Base-by-base conservation (phyloP, 352 stramenopile species). In the Blastocystis sp. region DNA sequence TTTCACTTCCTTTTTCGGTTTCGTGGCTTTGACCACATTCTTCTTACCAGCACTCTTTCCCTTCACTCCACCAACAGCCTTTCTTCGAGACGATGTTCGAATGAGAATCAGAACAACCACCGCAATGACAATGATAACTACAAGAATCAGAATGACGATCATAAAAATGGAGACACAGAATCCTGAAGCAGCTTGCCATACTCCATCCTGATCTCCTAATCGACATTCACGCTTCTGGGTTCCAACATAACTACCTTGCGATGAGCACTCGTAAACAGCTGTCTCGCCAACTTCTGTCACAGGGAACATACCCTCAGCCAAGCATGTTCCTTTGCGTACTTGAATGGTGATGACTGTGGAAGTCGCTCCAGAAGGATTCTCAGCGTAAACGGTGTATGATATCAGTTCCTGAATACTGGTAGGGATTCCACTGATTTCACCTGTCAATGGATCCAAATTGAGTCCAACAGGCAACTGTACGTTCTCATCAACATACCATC, bases 51-150 rank as follows among this genome's bases (percentile, higher is more conserved):
- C 37, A 4, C 19, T 80, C 49, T 11, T 58, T 19, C 39, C 46
- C 27, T 81, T 81, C 71, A 78, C 66, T 11, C 66, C 66, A 7
- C 66, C 66, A 5, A 78, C 39, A 16, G 66, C 66, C 66, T 78
- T 78, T 11, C 42, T 21, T 39, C 57, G 54, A 27, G 5, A 16
- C 24, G 6, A 43, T 14, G 3, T 65, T 49, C 52, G 35, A 35
- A 66, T 42, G 0, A 66, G 0, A 19, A 66, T 2, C 5, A 81
- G 65, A 0, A 81, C 71, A 46, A 81, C 14, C 43, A 81, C 71
- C 3, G 24, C 49, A 46, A 81, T 42, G 14, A 81, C 43, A 7
- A 66, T 43, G 29, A 81, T 66, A 1, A 43, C 71, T 4, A 81
- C 29, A 3, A 81, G 1, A 24, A 81, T 56, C 9, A 81, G 12